Base-by-base conservation (phyloP, 129 eudicot species). In the Chrysanthemum lavandulifolium region DNA sequence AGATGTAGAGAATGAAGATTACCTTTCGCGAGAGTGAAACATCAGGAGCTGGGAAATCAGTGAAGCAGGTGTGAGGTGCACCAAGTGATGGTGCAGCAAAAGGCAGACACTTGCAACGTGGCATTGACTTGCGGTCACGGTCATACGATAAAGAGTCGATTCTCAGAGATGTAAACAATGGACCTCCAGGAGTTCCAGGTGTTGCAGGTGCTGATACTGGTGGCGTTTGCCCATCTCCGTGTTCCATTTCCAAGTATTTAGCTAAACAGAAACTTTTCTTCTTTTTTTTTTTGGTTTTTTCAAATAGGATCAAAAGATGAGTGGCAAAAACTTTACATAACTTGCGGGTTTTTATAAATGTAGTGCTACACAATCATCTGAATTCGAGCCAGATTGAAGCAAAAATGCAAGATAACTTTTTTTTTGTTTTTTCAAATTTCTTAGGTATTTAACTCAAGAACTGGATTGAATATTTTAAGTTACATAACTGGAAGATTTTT, bases 1-100 rank as follows among this genome's bases (percentile, higher is more conserved):
- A 29, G 14, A 61, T 5, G 10, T 21, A 25, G 4, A 61, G 18
- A 25, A 61, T 1, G 36, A 12, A 5, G 65, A 29, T 0, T 61
- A 61, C 97, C 95, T 90, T 90, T 69, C 95, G 85, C 27, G 97
- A 85, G 76, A 90, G 97, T 3, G 97, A 87, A 60, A 90, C 76
- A 4, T 85, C 97, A 0, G 96, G 92, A n/a, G 68, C 72, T n/a
- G 97, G 84, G 71, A 90, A 77, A 67, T 82, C 84, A 8, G 87
- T 64, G 82, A 90, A 79, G 79, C 97, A 90, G n/a, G 84, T 83
- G 57, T 82, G 88, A 56, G 86, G 82, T 31, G 89, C 84, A 12
- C 85, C 86, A 50, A 73, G 66, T 18, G 82, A 78, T 62, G 92
- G 78, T 6, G 86, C 86, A 13, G 83, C 87, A 21, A 87, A 33